Base-by-base conservation (phyloP, 768 basidiomycete species). In the Lentinula aciculospora region DNA sequence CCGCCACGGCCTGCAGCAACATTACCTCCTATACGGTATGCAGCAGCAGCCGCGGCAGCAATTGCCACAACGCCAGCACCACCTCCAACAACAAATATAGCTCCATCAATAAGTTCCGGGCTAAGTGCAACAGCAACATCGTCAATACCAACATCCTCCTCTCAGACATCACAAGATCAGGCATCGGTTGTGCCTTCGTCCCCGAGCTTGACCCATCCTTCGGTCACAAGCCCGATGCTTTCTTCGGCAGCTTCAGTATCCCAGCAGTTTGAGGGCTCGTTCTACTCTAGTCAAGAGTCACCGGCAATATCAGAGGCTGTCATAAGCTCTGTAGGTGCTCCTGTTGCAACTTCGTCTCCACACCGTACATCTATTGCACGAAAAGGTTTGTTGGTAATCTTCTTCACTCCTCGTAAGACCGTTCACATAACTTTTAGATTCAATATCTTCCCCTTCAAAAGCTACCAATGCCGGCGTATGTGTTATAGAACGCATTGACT, bases 161-260 rank as follows among this genome's bases (percentile, higher is more conserved):
- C 69, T 23, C 47, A 74, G 37, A 56, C 70, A 46, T 60, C 73
- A 36, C 66, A 73, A 42, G 76, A 76, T 55, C 76, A 78, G 13
- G 69, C 73, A 47, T 73, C 79, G 31, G 73, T 76, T 31, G 67
- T 74, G 31, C 71, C 83, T 12, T 83, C 88, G 0, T 92, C 91
- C 8, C 90, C 91, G 28, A 93, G 90, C 67, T 73, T 92, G 56
- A 92, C 91, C n/a, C 89, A 92, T 70, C 86, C 83, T 37, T 92
- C 91, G 4, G 76, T 87, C 49, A 87, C 88, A 57, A 93, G 90
- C 62, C 90, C 90, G 0, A 85, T 91, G 76, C 64, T 92, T 53
- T 92, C 90, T 17, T 90, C 81, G 23, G 86, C 89, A 25, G 87
- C 89, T 13, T 82, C 81, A 36, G 80, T 75, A 31, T 84, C 81